Percentiles rank a stretch among this genome's conserved stretches.
These are phyloP conservation scores for Xylariaceae sp. DNA, from an alignment of 2,329 filamentous ascomycete species.

Conservation along the genomic window DNA sequence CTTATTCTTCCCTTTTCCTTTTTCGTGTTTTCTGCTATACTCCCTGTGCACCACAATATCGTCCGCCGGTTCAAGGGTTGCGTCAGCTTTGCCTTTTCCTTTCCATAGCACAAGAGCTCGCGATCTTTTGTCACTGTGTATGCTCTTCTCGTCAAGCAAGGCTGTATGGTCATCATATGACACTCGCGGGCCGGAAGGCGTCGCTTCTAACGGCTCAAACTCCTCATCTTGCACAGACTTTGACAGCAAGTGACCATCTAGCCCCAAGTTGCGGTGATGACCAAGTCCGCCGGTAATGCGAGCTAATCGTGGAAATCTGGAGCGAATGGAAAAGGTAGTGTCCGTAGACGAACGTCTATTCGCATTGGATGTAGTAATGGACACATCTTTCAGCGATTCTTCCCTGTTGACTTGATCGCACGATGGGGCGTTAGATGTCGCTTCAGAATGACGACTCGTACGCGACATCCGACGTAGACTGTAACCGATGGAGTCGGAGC, in stretches of 20 bases:
- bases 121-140: slow-evolving; percentile 17
- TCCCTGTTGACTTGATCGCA: neutral
- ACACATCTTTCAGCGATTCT: neutral
- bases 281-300: slow-evolving; percentile 18
- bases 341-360: slow-evolving; percentile 5
- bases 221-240: slow-evolving; percentile 15
- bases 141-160: slow-evolving; percentile 23
- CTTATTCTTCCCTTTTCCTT: slow-evolving; percentile 18
- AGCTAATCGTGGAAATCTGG: slow-evolving; percentile 18
- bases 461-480: slow-evolving; percentile 19
- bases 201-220: neutral
- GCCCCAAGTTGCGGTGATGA: slow-evolving; percentile 19
- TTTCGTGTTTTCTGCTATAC: slow-evolving; percentile 7
- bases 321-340: slow-evolving; percentile 4
- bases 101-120: slow-evolving; percentile 18
- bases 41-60: neutral
- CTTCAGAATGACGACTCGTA: slow-evolving; percentile 11
- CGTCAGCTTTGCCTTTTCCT: slow-evolving; percentile 16
- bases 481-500: slow-evolving; percentile 23
- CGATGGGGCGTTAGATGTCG: slow-evolving; percentile 9
- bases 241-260: slow-evolving; percentile 24
- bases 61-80: neutral
- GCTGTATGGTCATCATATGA: slow-evolving; percentile 17
- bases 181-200: neutral
- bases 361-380: neutral